Evolutionary conservation across 768 basidiomycete genomes (phyloP).

Genomic region (Chalciporus sphaerocephalus): DNA sequence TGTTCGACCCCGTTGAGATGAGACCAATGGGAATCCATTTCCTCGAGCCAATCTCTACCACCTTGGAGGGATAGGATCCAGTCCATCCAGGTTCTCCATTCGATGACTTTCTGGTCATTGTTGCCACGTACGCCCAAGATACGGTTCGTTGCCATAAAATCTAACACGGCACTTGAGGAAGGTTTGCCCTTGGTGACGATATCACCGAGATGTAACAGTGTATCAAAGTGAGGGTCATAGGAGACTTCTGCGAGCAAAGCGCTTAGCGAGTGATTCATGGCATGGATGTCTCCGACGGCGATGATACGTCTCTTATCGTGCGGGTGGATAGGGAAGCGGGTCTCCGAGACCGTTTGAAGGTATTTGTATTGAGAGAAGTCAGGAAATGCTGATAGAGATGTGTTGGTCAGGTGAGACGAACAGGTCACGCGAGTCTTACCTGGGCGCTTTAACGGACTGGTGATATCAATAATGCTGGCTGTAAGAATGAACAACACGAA

Average conservation of each 20-base stretch:
- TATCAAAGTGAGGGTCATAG: slow-evolving; percentile 59
- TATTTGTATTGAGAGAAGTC: slow-evolving; percentile 53
- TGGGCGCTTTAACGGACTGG: slow-evolving; percentile 15
- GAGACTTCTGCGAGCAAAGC: slow-evolving; percentile 56
- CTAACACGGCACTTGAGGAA: slow-evolving; percentile 59
- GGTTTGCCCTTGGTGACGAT: slow-evolving; percentile 61
- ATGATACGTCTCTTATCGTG: slow-evolving; percentile 54
- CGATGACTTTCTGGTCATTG: slow-evolving; percentile 86
- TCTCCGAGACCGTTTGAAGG: slow-evolving; percentile 38
- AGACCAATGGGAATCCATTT: slow-evolving; percentile 44
- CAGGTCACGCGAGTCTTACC: slow-evolving; percentile 7
- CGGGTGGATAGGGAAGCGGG: slow-evolving; percentile 53
- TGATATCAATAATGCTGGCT: slow-evolving; percentile 25
- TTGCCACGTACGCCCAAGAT: slow-evolving; percentile 87
- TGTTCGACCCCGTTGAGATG: slow-evolving; percentile 28
- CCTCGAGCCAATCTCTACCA: slow-evolving; percentile 51
- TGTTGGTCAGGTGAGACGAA: neutral
- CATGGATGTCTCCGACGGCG: slow-evolving; percentile 86
- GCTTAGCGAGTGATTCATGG: slow-evolving; percentile 64
- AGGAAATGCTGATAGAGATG: slow-evolving; percentile 29
- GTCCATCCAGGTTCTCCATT: slow-evolving; percentile 84
- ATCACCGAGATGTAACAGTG: slow-evolving; percentile 81
- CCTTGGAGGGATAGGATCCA: slow-evolving; percentile 56
- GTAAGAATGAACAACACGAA: slow-evolving; percentile 45
- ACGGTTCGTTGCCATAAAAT: slow-evolving; percentile 58